Conservation (phyloP, 192 early-diverging fungal genomes). For the Backusella liffmaniae region DNA sequence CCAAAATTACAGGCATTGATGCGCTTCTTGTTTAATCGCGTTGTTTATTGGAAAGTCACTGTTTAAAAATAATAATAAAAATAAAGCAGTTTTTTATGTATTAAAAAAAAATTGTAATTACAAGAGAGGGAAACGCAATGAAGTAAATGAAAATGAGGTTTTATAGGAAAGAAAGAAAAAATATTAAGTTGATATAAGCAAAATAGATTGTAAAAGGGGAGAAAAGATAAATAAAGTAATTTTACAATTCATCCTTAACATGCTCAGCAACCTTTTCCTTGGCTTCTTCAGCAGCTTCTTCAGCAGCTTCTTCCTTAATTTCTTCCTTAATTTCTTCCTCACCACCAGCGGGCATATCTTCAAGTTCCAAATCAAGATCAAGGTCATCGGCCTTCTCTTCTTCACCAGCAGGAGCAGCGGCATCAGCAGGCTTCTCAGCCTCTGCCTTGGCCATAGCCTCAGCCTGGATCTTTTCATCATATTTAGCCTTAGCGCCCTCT, state of each 20-base stretch:
- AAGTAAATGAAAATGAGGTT: constrained; percentile 7
- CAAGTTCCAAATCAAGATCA: constrained; percentile 10
- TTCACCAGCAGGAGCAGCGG: constrained; percentile 7
- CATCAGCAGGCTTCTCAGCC: constrained; percentile 10
- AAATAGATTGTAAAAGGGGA: background rate
- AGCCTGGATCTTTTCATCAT: constrained; percentile 39
- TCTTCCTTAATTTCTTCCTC: constrained; percentile 9
- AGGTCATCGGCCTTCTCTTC: background rate
- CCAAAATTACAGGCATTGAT: constrained; percentile 16
- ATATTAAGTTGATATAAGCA: background rate
- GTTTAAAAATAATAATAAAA: constrained; percentile 19
- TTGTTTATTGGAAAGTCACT: constrained; percentile 19
- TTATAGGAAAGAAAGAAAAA: background rate
- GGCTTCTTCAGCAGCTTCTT: constrained; percentile 13
- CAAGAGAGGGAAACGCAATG: background rate
- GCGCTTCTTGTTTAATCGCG: background rate
- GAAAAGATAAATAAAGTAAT: background rate
- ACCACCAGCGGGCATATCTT: background rate
- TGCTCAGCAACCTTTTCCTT: constrained; percentile 10
- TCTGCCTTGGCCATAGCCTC: constrained; percentile 28
- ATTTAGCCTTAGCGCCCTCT: constrained; percentile 60
- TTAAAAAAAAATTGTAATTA: background rate
- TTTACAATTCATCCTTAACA: constrained; percentile 42
- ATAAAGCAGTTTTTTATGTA: background rate
- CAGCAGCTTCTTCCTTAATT: background rate